Conservation (phyloP, 345 rosid genomes). For the Noccaea caerulescens region DNA sequence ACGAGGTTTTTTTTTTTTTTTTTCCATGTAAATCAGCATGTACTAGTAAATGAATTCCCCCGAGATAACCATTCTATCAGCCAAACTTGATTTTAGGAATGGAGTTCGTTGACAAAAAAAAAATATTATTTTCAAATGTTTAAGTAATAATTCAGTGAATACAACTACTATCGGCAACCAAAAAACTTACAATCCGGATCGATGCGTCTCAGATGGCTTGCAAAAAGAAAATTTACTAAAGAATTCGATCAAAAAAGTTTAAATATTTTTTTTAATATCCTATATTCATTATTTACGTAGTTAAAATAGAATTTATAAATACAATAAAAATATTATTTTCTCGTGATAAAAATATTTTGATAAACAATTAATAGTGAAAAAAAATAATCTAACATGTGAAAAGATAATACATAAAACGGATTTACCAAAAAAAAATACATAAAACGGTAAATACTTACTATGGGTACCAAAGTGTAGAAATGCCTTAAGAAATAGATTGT, state of each 20-base stretch:
- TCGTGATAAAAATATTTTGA: not conserved
- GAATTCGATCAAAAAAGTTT: not conserved
- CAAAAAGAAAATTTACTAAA: not conserved
- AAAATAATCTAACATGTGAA: not conserved
- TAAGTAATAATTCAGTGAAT: not conserved
- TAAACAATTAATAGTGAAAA: not conserved
- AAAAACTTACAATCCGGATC: not conserved
- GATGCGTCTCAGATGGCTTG: not conserved
- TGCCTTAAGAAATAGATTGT: slow-evolving; percentile 52
- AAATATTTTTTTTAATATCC: not conserved
- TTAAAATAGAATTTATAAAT: not conserved
- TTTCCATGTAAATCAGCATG: too few species aligned
- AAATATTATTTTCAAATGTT: not conserved
- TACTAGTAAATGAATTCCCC: too few species aligned
- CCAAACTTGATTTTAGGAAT: too few species aligned
- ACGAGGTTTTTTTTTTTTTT: too few species aligned
- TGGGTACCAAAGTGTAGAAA: slow-evolving; percentile 48
- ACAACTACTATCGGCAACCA: not conserved
- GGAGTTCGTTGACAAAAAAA: too few species aligned
- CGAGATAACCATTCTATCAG: too few species aligned
- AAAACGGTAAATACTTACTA: slow-evolving; percentile 51
- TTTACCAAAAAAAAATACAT: not conserved
- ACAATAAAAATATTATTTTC: not conserved
- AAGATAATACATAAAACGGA: not conserved
- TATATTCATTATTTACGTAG: not conserved